Evolutionary conservation across 108 stramenopile species (phyloP).

Genomic region (Nitzschia sp.): DNA sequence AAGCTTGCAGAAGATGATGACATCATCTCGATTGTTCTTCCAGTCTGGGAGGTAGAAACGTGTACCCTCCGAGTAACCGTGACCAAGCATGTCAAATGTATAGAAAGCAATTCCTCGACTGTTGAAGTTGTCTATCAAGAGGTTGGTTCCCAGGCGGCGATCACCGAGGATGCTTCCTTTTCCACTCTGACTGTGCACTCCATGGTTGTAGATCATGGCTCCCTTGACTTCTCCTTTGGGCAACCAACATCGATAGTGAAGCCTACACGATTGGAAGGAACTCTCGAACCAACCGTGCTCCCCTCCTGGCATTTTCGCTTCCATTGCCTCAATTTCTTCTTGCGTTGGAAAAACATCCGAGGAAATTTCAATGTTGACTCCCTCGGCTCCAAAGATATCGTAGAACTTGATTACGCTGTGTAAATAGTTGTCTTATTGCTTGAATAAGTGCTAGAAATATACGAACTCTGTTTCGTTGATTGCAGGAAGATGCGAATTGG

Average conservation of each 20-base stretch:
- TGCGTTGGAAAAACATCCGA: constrained; percentile 33
- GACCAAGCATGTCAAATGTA: constrained; percentile 42
- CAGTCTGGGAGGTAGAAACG: constrained; percentile 47
- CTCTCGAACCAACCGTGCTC: constrained; percentile 52
- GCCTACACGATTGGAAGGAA: neutral
- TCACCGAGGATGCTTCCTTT: constrained; percentile 1
- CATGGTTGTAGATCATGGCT: constrained; percentile 44
- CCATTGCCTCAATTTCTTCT: constrained; percentile 36
- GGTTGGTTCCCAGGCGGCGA: constrained; percentile 12
- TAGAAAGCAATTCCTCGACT: constrained; percentile 28
- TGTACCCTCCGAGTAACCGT: constrained; percentile 54
- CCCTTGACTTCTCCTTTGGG: constrained; percentile 32
- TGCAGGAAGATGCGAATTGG: too few species aligned
- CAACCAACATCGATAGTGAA: constrained; percentile 50
- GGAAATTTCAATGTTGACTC: constrained; percentile 11
- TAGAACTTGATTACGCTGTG: too few species aligned
- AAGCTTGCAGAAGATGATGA: constrained; percentile 32
- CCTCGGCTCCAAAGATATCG: constrained; percentile 16
- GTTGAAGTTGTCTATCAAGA: constrained; percentile 16
- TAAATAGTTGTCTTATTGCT: too few species aligned
- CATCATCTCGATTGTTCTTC: constrained; percentile 39
- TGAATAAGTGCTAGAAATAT: too few species aligned
- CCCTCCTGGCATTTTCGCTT: constrained; percentile 22
- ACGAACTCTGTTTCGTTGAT: too few species aligned
- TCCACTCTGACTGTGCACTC: constrained; percentile 17